Conservation (phyloP, 2,329 filamentous ascomycete genomes). For the Bipolaris bicolor region DNA sequence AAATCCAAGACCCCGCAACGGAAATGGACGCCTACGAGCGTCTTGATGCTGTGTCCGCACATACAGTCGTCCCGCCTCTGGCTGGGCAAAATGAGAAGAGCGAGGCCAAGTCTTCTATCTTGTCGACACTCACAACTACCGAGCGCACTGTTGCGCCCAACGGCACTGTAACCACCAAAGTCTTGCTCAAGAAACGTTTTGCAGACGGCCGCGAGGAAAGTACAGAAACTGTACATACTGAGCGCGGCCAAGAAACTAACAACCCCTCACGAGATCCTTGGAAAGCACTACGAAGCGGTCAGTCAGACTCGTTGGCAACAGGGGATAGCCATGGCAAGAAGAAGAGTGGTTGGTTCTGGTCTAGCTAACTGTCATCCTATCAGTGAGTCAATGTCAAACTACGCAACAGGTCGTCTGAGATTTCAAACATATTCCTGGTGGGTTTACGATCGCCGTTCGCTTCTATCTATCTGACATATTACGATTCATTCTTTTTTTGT, state of each 20-base stretch:
- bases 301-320: slow-evolving; percentile 7
- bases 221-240: slow-evolving; percentile 60
- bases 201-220: slow-evolving; percentile 66
- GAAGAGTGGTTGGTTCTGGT: slow-evolving; percentile 45
- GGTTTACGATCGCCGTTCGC: too few relatives aligned
- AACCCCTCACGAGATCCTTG: slow-evolving; percentile 17
- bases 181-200: slow-evolving; percentile 64
- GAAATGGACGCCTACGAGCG: slow-evolving; percentile 63
- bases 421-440: not conserved
- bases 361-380: slow-evolving; percentile 7
- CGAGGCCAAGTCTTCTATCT: slow-evolving; percentile 44
- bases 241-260: slow-evolving; percentile 31
- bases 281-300: slow-evolving; percentile 19
- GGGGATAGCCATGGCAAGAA: slow-evolving; percentile 18
- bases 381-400: not conserved
- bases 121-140: slow-evolving; percentile 65
- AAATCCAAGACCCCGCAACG: slow-evolving; percentile 35
- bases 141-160: slow-evolving; percentile 62
- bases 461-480: not conserved
- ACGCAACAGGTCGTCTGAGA: not conserved
- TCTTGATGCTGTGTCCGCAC: slow-evolving; percentile 33
- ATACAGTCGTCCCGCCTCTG: slow-evolving; percentile 1
- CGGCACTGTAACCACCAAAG: slow-evolving; percentile 64
- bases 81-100: slow-evolving; percentile 21
- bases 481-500: not conserved